phyloP scores from a whole-genome alignment of 2,329 filamentous ascomycete species.

The Fusarium equiseti region DNA sequence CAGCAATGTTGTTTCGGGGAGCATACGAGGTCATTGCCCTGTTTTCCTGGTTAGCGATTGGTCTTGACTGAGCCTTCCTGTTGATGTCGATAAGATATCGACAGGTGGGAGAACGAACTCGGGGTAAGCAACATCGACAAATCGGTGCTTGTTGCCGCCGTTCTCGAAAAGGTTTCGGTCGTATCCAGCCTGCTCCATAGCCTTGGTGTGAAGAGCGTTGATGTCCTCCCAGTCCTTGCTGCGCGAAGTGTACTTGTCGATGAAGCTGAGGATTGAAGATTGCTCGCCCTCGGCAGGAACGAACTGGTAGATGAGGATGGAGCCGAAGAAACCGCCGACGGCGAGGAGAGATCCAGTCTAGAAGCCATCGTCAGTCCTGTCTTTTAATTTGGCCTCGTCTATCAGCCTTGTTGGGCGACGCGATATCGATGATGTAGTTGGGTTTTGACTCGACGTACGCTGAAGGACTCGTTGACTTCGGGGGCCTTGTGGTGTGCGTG shows the following conservation, averaged over 20 bases:
- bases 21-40: slow-evolving; percentile 64
- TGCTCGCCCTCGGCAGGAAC: slow-evolving; percentile 64
- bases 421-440: slow-evolving; percentile 30
- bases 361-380: slow-evolving; percentile 23
- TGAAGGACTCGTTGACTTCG: slow-evolving; percentile 66
- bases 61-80: background rate
- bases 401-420: background rate
- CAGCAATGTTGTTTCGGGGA: slow-evolving; percentile 66
- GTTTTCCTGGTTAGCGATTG: slow-evolving; percentile 38
- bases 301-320: slow-evolving; percentile 62
- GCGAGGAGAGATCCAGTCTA: slow-evolving; percentile 64
- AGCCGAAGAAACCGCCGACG: slow-evolving; percentile 59
- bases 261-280: slow-evolving; percentile 60
- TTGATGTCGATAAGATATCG: background rate
- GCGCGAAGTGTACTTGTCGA: slow-evolving; percentile 61
- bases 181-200: slow-evolving; percentile 67
- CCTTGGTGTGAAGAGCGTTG: slow-evolving; percentile 65
- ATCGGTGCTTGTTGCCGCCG: slow-evolving; percentile 57
- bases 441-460: slow-evolving; percentile 62
- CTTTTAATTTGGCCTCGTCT: slow-evolving; percentile 14
- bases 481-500: slow-evolving; percentile 62
- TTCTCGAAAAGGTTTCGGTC: slow-evolving; percentile 68
- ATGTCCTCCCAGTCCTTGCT: slow-evolving; percentile 64
- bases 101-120: slow-evolving; percentile 62
- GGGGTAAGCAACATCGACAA: slow-evolving; percentile 66